Percentiles rank a stretch among this genome's conserved stretches.
Conservation (phyloP, 352 stramenopile species). For the Phytophthora agathidicida region DNA sequence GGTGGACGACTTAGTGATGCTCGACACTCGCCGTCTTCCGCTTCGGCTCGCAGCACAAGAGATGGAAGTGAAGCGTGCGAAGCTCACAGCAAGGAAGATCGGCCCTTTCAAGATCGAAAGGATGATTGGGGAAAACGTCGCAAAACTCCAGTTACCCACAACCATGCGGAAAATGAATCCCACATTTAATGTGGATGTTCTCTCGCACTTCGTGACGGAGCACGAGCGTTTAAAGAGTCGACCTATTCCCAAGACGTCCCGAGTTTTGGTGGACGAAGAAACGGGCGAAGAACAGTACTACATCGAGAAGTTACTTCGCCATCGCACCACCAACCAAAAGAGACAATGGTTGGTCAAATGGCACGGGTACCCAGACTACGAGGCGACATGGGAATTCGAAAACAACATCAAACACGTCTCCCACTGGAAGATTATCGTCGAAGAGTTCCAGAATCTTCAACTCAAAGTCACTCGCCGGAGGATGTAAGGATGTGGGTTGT, state of each 20-base stretch:
- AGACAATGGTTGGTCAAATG: conserved; percentile 8
- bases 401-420: conserved; percentile 9
- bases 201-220: no score
- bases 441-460: conserved; percentile 5
- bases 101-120: conserved; percentile 14
- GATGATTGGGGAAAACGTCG: no score
- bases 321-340: no score
- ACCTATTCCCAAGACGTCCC: no score
- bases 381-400: conserved; percentile 6
- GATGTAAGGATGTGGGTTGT: conserved; percentile 16
- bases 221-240: no score
- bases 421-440: conserved; percentile 10
- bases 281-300: no score
- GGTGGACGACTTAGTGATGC: conserved; percentile 1
- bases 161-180: no score
- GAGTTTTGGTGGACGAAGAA: no score
- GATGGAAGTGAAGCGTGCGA: conserved; percentile 13
- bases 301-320: no score
- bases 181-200: no score
- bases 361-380: conserved; percentile 6
- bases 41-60: background rate
- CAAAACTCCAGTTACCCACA: no score
- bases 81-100: conserved; percentile 8
- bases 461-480: conserved; percentile 11
- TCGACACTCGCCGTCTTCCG: conserved; percentile 13